Evolutionary conservation across 345 rosid genomes (phyloP).

Genomic region (Linum tenue): DNA sequence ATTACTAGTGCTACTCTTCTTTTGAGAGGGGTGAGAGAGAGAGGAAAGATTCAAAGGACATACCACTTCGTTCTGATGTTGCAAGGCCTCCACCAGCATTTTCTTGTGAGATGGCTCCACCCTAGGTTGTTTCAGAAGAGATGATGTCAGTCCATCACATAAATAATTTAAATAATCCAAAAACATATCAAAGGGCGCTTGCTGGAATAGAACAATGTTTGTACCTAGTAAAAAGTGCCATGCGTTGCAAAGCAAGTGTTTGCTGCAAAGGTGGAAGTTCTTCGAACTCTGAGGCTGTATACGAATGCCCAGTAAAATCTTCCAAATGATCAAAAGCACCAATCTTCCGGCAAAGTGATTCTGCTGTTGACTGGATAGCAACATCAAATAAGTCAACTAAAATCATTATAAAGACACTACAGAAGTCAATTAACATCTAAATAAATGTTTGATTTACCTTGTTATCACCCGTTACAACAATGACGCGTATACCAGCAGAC

Average conservation of each 20-base stretch:
- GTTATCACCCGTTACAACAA: constrained; percentile 98
- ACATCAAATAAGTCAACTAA: constrained; percentile 16
- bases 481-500: constrained; percentile 99
- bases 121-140: constrained; percentile 32
- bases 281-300: constrained; percentile 92
- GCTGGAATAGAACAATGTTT: constrained; percentile 4
- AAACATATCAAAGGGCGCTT: constrained; percentile 2
- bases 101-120: constrained; percentile 97
- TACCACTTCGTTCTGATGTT: constrained; percentile 98
- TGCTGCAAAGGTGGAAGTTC: constrained; percentile 84
- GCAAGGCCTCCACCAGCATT: constrained; percentile 97
- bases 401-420: constrained; percentile 3
- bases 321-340: constrained; percentile 89
- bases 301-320: constrained; percentile 77
- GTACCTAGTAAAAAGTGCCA: constrained; percentile 90
- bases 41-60: constrained; percentile 7
- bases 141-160: constrained; percentile 8
- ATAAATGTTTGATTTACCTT: constrained; percentile 44
- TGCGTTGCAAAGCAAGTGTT: constrained; percentile 72
- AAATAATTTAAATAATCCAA: constrained; percentile 4
- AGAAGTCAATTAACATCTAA: constrained; percentile 5
- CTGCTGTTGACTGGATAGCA: constrained; percentile 81
- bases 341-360: constrained; percentile 86
- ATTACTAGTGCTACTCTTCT: not conserved
- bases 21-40: no score